Base-by-base conservation (phyloP, 495 filamentous ascomycete genomes). In the Xylaria scruposa region DNA sequence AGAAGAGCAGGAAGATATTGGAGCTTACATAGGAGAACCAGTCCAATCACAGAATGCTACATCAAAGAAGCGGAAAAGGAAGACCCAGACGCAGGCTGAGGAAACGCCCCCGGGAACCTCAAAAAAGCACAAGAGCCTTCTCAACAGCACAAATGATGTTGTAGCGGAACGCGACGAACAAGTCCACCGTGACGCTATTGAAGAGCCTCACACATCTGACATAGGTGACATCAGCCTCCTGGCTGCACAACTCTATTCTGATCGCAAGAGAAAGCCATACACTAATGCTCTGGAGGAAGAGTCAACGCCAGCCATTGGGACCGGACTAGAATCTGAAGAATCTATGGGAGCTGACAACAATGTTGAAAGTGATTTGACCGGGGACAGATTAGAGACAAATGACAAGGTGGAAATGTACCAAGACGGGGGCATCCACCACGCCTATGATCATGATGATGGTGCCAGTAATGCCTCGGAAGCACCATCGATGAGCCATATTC, bases 61-160 rank as follows among this genome's bases (percentile, higher is more conserved):
- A n/a, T 36, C 49, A 4, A 72, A 63, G 53, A 72, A 72, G 56
- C 70, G 64, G 42, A 72, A 68, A 36, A 53, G 70, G n/a, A 72
- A 68, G 51, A 63, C 70, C 38, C 70, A 59, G 17, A 29, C 8
- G 24, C 54, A 54, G n/a, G 5, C 49, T 24, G 65, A 68, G 26
- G 42, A 62, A 21, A 21, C 46, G 29, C 31, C 38, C 3, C 53
- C 51, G n/a, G 42, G 44, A 19, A 47, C 38, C 7, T 60, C 19
- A 8, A 79, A 78, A 71, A 79, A 73, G 68, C 67, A 38, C 13
- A 79, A 79, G 53, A 67, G 40, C 10, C 47, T 8, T 12, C 58
- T 71, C 9, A 40, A 58, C 26, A 29, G 29, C 3, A 49, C 24
- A 4, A 33, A 13, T 6, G 54, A 59, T 24, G 1, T 44, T 42